Conservation (phyloP, 805 yeast genomes). For the Barnettozyma vustinii region DNA sequence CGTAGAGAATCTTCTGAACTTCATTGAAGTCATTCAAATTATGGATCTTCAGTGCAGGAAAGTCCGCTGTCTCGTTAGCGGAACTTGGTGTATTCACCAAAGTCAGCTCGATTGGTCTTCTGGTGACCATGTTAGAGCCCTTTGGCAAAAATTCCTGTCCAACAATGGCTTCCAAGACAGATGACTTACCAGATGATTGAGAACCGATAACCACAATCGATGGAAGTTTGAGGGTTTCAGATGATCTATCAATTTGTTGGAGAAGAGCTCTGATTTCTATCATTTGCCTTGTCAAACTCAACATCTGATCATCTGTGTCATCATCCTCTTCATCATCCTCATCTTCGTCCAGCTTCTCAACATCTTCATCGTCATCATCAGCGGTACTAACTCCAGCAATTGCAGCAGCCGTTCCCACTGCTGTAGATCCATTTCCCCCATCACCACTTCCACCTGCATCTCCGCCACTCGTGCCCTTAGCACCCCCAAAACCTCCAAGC, state of each 20-base stretch:
- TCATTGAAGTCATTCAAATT: slow-evolving; percentile 82
- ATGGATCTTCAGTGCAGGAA: slow-evolving; percentile 81
- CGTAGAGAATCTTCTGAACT: slow-evolving; percentile 82
- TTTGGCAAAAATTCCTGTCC: slow-evolving; percentile 98
- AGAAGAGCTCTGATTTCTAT: slow-evolving; percentile 86
- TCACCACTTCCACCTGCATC: slow-evolving; percentile 16
- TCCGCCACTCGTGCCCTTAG: slow-evolving; percentile 22
- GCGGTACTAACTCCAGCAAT: slow-evolving; percentile 38
- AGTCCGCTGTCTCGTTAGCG: slow-evolving; percentile 86
- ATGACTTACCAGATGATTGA: slow-evolving; percentile 95
- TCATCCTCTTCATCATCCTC: slow-evolving; percentile 51
- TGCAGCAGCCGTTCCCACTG: slow-evolving; percentile 56
- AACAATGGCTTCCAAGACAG: slow-evolving; percentile 91
- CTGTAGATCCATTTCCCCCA: slow-evolving; percentile 39
- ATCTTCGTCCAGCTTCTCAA: slow-evolving; percentile 32
- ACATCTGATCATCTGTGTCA: slow-evolving; percentile 74
- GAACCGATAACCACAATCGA: slow-evolving; percentile 97
- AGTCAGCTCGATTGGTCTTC: slow-evolving; percentile 95
- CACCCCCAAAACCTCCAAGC: slow-evolving; percentile 21
- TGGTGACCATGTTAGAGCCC: slow-evolving; percentile 96
- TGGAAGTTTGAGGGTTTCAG: slow-evolving; percentile 77
- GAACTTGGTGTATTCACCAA: slow-evolving; percentile 78
- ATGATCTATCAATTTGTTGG: slow-evolving; percentile 63
- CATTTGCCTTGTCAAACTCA: slow-evolving; percentile 90
- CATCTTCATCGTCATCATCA: slow-evolving; percentile 42